phyloP scores from a whole-genome alignment of 306 rosid genomes.

The Sesbania bispinosa region DNA sequence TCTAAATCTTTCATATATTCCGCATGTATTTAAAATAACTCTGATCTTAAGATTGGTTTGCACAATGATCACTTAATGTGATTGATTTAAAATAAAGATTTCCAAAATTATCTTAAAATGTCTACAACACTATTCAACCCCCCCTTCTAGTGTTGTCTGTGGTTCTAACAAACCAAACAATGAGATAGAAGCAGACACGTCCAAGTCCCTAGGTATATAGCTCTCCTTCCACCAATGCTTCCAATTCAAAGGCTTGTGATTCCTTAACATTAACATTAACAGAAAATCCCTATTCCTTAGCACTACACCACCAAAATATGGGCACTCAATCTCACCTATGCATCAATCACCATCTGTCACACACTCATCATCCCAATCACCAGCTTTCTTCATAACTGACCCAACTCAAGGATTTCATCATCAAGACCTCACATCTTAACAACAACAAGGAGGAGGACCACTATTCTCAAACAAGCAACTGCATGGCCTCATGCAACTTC shows the following conservation, averaged over 20 bases:
- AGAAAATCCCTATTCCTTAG: too few species aligned
- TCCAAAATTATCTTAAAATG: too few species aligned
- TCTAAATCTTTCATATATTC: too few species aligned
- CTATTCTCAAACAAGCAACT: constrained; percentile 44
- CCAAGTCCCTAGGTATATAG: neutral
- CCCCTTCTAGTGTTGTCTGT: too few species aligned
- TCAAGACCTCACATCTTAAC: constrained; percentile 43
- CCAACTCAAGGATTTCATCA: constrained; percentile 49
- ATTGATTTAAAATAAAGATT: too few species aligned
- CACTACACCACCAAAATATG: constrained; percentile 39
- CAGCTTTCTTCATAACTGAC: constrained; percentile 48
- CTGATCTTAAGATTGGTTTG: too few species aligned
- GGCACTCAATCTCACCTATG: constrained; percentile 49
- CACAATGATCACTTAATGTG: too few species aligned
- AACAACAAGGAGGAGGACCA: constrained; percentile 17
- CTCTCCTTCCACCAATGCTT: too few species aligned
- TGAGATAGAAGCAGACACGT: neutral
- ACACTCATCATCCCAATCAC: constrained; percentile 29
- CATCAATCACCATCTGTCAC: constrained; percentile 39
- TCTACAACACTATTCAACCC: too few species aligned
- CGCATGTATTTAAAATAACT: too few species aligned
- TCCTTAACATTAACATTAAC: too few species aligned
- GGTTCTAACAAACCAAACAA: constrained; percentile 12
- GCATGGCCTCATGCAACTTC: constrained; percentile 73
- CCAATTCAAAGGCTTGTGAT: too few species aligned